These are phyloP conservation scores for Marasmius sp. DNA, from an alignment of 1,284 basidiomycete species.

Conservation along the genomic window DNA sequence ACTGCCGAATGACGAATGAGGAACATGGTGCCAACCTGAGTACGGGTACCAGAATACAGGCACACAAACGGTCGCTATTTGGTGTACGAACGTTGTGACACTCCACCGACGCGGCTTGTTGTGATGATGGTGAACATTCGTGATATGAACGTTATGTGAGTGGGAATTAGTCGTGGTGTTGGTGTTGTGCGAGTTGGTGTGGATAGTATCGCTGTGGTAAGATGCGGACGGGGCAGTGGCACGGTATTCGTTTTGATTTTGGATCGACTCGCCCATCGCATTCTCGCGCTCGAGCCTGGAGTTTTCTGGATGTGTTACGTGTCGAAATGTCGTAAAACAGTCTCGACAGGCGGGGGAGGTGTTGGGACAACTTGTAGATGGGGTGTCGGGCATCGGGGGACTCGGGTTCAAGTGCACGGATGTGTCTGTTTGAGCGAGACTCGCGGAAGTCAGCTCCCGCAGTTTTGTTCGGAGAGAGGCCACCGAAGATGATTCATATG, in stretches of 20 bases:
- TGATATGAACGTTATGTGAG: background rate
- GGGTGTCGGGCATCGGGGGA: slow-evolving; percentile 10
- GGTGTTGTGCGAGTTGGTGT: background rate
- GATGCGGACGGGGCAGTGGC: too few species aligned
- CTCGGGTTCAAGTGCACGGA: slow-evolving; percentile 18
- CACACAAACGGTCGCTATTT: background rate
- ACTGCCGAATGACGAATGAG: too few species aligned
- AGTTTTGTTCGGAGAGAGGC: background rate
- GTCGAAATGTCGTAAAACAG: too few species aligned
- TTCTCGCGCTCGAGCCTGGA: too few species aligned
- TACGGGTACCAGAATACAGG: too few species aligned
- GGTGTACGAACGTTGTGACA: background rate
- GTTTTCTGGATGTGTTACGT: too few species aligned
- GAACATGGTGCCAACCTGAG: too few species aligned
- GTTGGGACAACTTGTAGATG: slow-evolving; percentile 34
- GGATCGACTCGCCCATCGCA: too few species aligned
- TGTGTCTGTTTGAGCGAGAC: slow-evolving; percentile 25
- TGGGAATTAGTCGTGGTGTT: background rate
- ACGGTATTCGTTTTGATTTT: too few species aligned
- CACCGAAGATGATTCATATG: slow-evolving; percentile 10
- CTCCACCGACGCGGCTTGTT: background rate
- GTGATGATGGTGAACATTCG: background rate
- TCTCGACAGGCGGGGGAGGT: slow-evolving; percentile 55
- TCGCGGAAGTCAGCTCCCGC: slow-evolving; percentile 38
- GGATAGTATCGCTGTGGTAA: background rate